Evolutionary conservation across 1,139 yeast genomes (phyloP).

Genomic region (Candida frijolesensis): DNA sequence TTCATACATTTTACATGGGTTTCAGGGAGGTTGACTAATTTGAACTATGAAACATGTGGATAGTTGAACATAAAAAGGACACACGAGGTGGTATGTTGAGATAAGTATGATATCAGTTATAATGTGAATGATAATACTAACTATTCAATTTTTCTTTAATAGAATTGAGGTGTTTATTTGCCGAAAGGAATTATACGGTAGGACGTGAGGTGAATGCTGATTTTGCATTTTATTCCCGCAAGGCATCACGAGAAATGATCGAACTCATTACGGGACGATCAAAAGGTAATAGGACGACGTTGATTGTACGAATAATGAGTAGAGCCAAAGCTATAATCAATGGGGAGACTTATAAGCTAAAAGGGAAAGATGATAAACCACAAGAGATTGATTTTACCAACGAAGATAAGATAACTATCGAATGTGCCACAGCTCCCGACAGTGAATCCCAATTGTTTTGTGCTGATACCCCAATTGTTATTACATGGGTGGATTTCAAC

Average conservation of each 20-base stretch:
- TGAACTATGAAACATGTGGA: conserved; percentile 15
- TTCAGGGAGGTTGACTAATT: neutral
- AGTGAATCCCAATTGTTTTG: neutral
- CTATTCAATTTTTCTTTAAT: conserved; percentile 4
- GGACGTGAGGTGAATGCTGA: conserved; percentile 35
- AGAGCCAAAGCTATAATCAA: conserved; percentile 35
- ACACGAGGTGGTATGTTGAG: conserved; percentile 17
- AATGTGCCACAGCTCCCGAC: conserved; percentile 15
- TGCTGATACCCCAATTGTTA: conserved; percentile 17
- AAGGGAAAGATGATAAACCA: conserved; percentile 21
- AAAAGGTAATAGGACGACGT: conserved; percentile 19
- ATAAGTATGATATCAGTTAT: no score
- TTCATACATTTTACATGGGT: neutral
- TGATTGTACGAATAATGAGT: conserved; percentile 28
- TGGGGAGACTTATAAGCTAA: conserved; percentile 26
- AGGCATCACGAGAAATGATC: conserved; percentile 36
- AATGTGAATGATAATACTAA: neutral
- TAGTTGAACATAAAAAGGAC: conserved; percentile 16
- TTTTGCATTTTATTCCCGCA: conserved; percentile 15
- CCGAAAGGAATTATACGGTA: conserved; percentile 24
- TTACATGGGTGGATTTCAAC: conserved; percentile 30
- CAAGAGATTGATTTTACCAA: conserved; percentile 20
- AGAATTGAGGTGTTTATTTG: conserved; percentile 17
- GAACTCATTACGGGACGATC: conserved; percentile 18
- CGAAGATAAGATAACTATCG: conserved; percentile 20